A percentile compares a stretch with the other conserved stretches of the same genome.
These are phyloP conservation scores for Trichomonas vaginalis DNA, from an alignment of 208 protist species.

Conservation along the genomic window DNA sequence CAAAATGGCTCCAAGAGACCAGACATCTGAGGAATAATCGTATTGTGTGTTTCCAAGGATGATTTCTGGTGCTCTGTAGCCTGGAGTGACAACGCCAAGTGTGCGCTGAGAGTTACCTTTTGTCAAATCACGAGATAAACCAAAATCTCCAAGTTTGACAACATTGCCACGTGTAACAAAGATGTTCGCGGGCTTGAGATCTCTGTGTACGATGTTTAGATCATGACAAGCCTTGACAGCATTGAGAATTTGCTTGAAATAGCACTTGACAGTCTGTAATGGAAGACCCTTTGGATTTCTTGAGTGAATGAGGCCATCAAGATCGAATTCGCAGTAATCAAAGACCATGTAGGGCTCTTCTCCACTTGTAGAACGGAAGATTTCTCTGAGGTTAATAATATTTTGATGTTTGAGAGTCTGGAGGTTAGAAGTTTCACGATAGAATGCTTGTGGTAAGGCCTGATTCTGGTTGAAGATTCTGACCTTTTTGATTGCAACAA, in stretches of 20 bases:
- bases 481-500: not conserved
- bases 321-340: not conserved
- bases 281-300: not conserved
- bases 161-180: slow-evolving; percentile 33
- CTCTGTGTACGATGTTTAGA: slow-evolving; percentile 38
- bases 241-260: slow-evolving; percentile 33
- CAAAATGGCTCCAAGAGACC: not conserved
- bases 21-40: not conserved
- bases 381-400: not conserved
- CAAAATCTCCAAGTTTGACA: slow-evolving; percentile 51
- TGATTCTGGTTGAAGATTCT: not conserved
- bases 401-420: not conserved
- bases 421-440: not conserved
- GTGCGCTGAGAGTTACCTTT: slow-evolving; percentile 31
- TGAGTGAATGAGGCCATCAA: not conserved
- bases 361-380: not conserved
- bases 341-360: not conserved
- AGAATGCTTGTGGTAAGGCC: not conserved
- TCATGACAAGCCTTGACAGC: slow-evolving; percentile 41
- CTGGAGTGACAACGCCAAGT: not conserved
- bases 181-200: slow-evolving; percentile 51
- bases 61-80: not conserved
- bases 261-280: slow-evolving; percentile 8
- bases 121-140: slow-evolving; percentile 26
- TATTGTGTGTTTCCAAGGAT: not conserved